Evolutionary conservation across 257 asterid species (phyloP).

Genomic region (Euphrasia confusa): DNA sequence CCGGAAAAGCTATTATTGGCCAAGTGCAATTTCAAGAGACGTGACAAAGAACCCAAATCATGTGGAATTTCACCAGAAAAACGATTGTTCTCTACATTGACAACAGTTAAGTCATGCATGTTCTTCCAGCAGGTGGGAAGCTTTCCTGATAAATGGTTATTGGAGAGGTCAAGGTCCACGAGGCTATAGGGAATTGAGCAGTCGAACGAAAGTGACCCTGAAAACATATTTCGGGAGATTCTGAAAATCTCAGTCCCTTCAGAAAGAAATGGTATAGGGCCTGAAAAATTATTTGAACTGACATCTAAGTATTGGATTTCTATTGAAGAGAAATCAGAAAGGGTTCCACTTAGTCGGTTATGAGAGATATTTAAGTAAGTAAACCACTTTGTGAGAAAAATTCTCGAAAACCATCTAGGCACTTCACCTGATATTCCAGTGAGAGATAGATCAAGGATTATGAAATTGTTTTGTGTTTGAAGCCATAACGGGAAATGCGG

Average conservation of each 20-base stretch:
- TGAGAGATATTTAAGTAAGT: slow-evolving; percentile 31
- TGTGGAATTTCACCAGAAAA: slow-evolving; percentile 27
- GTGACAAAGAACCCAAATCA: background rate
- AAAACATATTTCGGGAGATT: slow-evolving; percentile 25
- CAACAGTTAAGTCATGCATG: background rate
- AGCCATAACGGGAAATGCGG: slow-evolving; percentile 27
- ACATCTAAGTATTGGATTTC: background rate
- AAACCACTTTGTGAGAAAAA: too few relatives aligned
- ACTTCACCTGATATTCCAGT: too few relatives aligned
- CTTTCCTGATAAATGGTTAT: slow-evolving; percentile 25
- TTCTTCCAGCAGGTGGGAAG: slow-evolving; percentile 33
- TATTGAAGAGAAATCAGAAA: slow-evolving; percentile 16
- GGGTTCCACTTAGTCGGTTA: slow-evolving; percentile 31
- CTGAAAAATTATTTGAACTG: slow-evolving; percentile 21
- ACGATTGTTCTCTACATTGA: slow-evolving; percentile 25
- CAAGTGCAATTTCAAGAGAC: slow-evolving; percentile 19
- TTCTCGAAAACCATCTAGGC: too few relatives aligned
- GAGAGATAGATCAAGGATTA: too few relatives aligned
- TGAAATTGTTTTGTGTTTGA: too few relatives aligned
- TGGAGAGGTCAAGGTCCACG: slow-evolving; percentile 26
- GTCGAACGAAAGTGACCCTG: slow-evolving; percentile 25
- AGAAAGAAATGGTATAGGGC: slow-evolving; percentile 11
- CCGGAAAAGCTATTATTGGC: slow-evolving; percentile 32
- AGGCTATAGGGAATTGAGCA: background rate
- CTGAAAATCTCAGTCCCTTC: background rate